Base-by-base conservation (phyloP, 2,329 filamentous ascomycete genomes). In the Aspergillus costaricaensis region DNA sequence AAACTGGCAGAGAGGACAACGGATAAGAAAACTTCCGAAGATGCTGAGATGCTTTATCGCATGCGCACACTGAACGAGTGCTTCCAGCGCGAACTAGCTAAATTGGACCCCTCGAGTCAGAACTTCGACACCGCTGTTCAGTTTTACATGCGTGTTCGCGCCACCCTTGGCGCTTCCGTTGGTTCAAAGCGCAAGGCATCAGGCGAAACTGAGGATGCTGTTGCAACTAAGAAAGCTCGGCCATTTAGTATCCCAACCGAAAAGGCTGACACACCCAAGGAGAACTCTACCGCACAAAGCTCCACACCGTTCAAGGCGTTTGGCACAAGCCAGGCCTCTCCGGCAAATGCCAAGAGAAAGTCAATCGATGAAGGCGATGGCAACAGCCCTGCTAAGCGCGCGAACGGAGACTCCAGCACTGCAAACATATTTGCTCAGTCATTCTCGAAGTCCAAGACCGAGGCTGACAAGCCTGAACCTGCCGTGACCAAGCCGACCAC, bases 81-180 rank as follows among this genome's bases (percentile, higher is more conserved):
- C 19, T 76, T 79, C 61, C 69, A 76, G 57, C 67, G 68, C 7
- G 67, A 73, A 48, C 53, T 79, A 10, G 64, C 70, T 10, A 62
- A 64, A 4, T 61, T 73, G 23, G 68, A 79, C 58, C 72, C 76
- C 5, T 62, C 67, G 15, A 69, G 55, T 2, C 63, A 76, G 49
- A 69, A 72, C 48, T 75, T 79, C 52, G 76, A 78, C 57, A 62
- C 66, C 15, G 38, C 76, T 36, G 66, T 80, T 27, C 63, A 73
- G 5, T 74, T 74, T 55, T 80, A 79, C 61, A 64, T 76, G 54
- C 71, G 71, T 48, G 68, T 75, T 55, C 76, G 78, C 48, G 72
- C 74, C 17, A 70, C 71, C 2, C 70, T 80, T 50, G 76, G 75
- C 30, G 67, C 67, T 15, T 75, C 76, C 4, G 58, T 77, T 52